Evolutionary conservation across 2,329 filamentous ascomycete species (phyloP).

Genomic region (Phaeosphaeria sp.): DNA sequence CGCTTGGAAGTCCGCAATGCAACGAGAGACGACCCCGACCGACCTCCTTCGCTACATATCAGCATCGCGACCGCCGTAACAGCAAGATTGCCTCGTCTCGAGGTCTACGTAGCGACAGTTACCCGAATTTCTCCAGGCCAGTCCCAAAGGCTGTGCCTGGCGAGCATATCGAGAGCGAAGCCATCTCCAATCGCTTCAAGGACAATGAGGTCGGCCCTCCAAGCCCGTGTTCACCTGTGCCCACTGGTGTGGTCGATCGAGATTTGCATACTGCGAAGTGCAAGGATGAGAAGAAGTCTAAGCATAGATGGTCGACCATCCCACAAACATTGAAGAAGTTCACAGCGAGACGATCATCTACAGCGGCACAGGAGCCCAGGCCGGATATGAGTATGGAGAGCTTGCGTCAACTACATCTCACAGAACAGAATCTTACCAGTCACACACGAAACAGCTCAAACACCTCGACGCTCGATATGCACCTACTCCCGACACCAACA

Average conservation of each 20-base stretch:
- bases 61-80: slow-evolving; percentile 31
- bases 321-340: slow-evolving; percentile 30
- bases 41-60: slow-evolving; percentile 32
- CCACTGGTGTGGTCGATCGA: slow-evolving; percentile 9
- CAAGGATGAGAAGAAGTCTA: slow-evolving; percentile 28
- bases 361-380: slow-evolving; percentile 19
- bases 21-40: slow-evolving; percentile 27
- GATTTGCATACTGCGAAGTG: slow-evolving; percentile 15
- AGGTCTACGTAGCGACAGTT: slow-evolving; percentile 31
- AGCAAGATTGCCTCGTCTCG: slow-evolving; percentile 40
- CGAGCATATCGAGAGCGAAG: slow-evolving; percentile 32
- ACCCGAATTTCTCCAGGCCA: slow-evolving; percentile 32
- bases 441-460: slow-evolving; percentile 8
- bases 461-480: slow-evolving; percentile 14
- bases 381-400: slow-evolving; percentile 16
- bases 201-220: slow-evolving; percentile 28
- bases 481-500: slow-evolving; percentile 29
- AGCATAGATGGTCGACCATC: slow-evolving; percentile 34
- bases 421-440: slow-evolving; percentile 18
- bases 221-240: slow-evolving; percentile 21
- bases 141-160: slow-evolving; percentile 26
- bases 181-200: slow-evolving; percentile 22
- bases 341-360: slow-evolving; percentile 21
- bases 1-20: slow-evolving; percentile 23
- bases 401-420: slow-evolving; percentile 19